Evolutionary conservation across 768 basidiomycete genomes (phyloP).

Genomic region (Suillus brevipes): DNA sequence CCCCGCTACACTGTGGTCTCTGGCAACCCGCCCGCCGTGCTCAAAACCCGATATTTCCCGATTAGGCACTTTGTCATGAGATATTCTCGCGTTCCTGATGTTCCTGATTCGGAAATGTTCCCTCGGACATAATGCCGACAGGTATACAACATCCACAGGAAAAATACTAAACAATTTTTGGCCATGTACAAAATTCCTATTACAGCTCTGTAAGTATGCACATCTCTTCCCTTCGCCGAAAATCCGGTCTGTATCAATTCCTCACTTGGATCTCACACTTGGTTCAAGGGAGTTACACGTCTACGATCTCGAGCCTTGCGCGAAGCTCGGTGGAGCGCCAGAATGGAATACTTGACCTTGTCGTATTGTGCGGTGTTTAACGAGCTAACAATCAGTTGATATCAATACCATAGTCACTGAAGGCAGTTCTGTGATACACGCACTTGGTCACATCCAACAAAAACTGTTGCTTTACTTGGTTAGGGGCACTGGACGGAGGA

Average conservation of each 20-base stretch:
- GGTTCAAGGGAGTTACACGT: conserved; percentile 32
- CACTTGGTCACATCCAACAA: conserved; percentile 74
- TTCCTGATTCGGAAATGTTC: conserved; percentile 1
- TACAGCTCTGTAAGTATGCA: conserved; percentile 14
- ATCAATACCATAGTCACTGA: conserved; percentile 2
- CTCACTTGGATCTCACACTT: conserved; percentile 20
- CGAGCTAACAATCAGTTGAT: conserved; percentile 44
- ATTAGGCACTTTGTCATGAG: conserved; percentile 1
- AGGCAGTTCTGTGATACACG: conserved; percentile 31
- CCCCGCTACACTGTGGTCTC: conserved; percentile 12
- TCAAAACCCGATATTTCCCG: conserved; percentile 10
- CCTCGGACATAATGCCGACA: not conserved
- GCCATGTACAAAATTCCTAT: conserved; percentile 13
- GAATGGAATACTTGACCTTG: conserved; percentile 79
- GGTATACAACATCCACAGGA: conserved; percentile 5
- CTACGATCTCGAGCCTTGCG: conserved; percentile 71
- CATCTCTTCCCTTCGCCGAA: not conserved
- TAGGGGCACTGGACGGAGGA: conserved; percentile 58
- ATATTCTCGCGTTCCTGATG: not conserved
- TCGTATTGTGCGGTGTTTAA: conserved; percentile 67
- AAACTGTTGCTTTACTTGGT: conserved; percentile 69
- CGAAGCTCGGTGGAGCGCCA: conserved; percentile 69
- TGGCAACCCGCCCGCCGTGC: conserved; percentile 21
- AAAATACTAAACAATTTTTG: conserved; percentile 19
- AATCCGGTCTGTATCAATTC: not conserved